Evolutionary conservation across 306 rosid species (phyloP), one percentile per base, ranked within the genome.

Genomic region (Rubus parviflorus): DNA sequence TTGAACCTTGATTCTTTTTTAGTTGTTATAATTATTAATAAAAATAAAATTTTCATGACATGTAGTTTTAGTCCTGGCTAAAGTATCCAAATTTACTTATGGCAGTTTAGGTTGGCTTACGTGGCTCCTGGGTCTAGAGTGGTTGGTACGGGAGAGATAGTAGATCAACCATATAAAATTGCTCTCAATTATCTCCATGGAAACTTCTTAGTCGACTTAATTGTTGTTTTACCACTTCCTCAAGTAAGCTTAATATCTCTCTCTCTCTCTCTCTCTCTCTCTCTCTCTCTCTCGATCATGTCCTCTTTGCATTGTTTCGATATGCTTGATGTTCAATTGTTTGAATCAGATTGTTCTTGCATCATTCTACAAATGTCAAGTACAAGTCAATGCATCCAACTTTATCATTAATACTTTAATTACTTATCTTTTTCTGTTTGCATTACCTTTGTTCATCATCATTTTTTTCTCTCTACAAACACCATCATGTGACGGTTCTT

Each of bases 81-180:
- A 49, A 25, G 7, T 30, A 30, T 35, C 3, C 46, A 69, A 46
- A 47, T 37, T 35, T 56, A 0, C 45, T 35, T 19, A 20, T 71
- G 13, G 3, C 93, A 93, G 97, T 93, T 88, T 83, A 88, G 88
- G 87, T 81, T 93, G 85, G 98, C 98, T 45, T 93, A 82, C 70
- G 95, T 93, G 72, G 89, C 95, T 80, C 95, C 92, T 12, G 98
- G 88, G 73, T 80, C 98, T 0, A 81, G 73, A 79, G 93, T 90
- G 53, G 90, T 93, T 78, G 98, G 98, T 85, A 89, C 98, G 37
- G 98, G 97, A 45, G 93, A 89, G 72, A 70, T 88, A 84, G 95
- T 84, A 48, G 95, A 89, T 79, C 83, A 87, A 67, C 97, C 98
- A 17, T 83, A 72, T 76, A 80, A 83, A 83, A 91, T 93, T 73